A percentile compares a stretch with the other conserved stretches of the same genome.
Evolutionary conservation across 2,329 filamentous ascomycete genomes (phyloP).

Genomic region (Exophiala alcalophila): DNA sequence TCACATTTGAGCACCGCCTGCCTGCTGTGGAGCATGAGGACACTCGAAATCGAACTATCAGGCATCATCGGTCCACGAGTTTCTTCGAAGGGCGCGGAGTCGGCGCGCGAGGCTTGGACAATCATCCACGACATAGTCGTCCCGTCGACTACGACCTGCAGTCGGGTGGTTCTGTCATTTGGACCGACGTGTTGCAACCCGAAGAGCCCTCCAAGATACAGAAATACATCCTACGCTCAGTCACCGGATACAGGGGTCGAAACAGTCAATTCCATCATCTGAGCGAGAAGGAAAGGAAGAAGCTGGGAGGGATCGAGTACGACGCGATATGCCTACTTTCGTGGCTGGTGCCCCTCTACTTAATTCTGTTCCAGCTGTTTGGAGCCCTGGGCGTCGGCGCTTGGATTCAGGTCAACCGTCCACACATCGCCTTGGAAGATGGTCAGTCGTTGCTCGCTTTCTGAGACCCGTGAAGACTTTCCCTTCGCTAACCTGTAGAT

Average conservation of each 20-base stretch:
- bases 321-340: constrained; percentile 34
- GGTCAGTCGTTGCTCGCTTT: too few relatives aligned
- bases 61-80: constrained; percentile 10
- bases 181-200: constrained; percentile 3
- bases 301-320: constrained; percentile 47
- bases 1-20: constrained; percentile 17
- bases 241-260: constrained; percentile 38
- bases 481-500: not conserved
- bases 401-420: constrained; percentile 41
- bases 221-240: constrained; percentile 26
- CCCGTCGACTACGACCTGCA: constrained; percentile 3
- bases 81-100: constrained; percentile 27
- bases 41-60: constrained; percentile 2
- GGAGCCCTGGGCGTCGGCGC: constrained; percentile 45
- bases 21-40: constrained; percentile 8
- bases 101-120: constrained; percentile 20
- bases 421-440: constrained; percentile 21
- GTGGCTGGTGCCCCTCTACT: constrained; percentile 40
- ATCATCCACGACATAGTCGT: constrained; percentile 24
- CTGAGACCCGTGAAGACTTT: too few relatives aligned
- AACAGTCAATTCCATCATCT: constrained; percentile 52
- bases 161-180: constrained; percentile 3
- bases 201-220: constrained; percentile 8
- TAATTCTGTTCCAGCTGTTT: constrained; percentile 45
- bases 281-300: constrained; percentile 39